Base-by-base conservation (phyloP, 148 eudicot species). In the Hydrangea macrophylla region DNA sequence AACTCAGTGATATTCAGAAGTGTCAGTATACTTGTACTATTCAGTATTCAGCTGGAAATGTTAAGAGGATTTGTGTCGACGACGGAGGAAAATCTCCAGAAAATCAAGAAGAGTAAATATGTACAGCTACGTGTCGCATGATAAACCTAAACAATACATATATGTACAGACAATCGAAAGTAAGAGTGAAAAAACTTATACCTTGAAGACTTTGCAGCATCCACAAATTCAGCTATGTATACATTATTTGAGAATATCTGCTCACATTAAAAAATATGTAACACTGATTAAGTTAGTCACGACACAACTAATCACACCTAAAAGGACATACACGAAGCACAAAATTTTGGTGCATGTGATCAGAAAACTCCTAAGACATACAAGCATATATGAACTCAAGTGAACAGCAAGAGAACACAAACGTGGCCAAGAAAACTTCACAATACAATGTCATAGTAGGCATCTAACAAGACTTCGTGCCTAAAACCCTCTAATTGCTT, bases 181-280 rank as follows among this genome's bases (percentile, higher is more conserved):
- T 2, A 42, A 42, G 18, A 13, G 40, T 31, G 55, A 68, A 20
- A 40, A 71, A 57, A n/a, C n/a, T n/a, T n/a, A 82, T 75, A 88
- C 98, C 92, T 83, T 72, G 81, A 85, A 65, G 83, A 73, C 75
- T 83, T 84, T 54, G 87, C 80, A 55, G 89, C 92, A 73, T 88
- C 96, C 70, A 86, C 57, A 56, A 90, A 78, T 25, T 94, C 93
- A 60, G 80, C 83, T 37, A 90, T 65, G 76, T 76, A 85, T 35
- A 94, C 85, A 72, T 93, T 92, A 81, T 80, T 81, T 39, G 98
- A 97, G 75, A 79, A 90, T 28, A 94, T 88, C 98, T 94, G 92
- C 72, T 83, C 27, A 67, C 5, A 73, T 60, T 57, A 64, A 27
- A n/a, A 44, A 78, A 56, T 28, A 58, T 11, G 9, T 26, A 65